A percentile compares a stretch with the other conserved stretches of the same genome.
phyloP scores from a whole-genome alignment of 441 rosid genomes.

The Rhodomyrtus psidioides region DNA sequence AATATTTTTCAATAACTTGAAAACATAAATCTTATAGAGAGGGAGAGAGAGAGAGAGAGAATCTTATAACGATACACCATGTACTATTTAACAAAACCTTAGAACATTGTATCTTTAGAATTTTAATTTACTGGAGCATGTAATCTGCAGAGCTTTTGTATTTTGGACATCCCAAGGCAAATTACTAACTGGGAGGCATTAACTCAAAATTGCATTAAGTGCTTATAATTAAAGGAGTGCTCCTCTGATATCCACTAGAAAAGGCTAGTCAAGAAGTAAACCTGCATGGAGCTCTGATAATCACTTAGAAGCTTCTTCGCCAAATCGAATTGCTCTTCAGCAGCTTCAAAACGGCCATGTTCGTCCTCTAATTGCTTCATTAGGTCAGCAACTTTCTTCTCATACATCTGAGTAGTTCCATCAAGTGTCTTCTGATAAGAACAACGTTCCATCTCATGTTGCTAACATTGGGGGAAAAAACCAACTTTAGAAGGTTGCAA shows the following conservation, averaged over 20 bases:
- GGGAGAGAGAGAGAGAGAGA: background rate
- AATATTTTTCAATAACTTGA: background rate
- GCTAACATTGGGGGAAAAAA: conserved; percentile 20
- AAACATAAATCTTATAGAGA: background rate
- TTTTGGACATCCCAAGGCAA: background rate
- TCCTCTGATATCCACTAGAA: background rate
- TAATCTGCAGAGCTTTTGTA: background rate
- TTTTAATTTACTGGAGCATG: background rate
- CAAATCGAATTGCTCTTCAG: conserved; percentile 44
- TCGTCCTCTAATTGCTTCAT: conserved; percentile 49
- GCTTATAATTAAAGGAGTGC: background rate
- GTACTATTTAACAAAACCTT: background rate
- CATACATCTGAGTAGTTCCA: conserved; percentile 59
- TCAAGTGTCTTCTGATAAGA: conserved; percentile 63
- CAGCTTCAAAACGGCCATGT: conserved; percentile 34
- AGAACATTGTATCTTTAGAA: background rate
- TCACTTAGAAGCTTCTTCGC: conserved; percentile 42
- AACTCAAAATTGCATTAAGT: background rate
- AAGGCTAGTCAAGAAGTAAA: conserved; percentile 14
- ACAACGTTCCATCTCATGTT: conserved; percentile 47
- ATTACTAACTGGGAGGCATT: background rate
- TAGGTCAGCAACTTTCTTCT: conserved; percentile 58
- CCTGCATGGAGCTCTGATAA: conserved; percentile 51
- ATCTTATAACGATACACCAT: background rate
- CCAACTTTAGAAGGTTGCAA: background rate